These are phyloP conservation scores for Megacollybia marginata DNA, from an alignment of 768 basidiomycete species.

Conservation along the genomic window DNA sequence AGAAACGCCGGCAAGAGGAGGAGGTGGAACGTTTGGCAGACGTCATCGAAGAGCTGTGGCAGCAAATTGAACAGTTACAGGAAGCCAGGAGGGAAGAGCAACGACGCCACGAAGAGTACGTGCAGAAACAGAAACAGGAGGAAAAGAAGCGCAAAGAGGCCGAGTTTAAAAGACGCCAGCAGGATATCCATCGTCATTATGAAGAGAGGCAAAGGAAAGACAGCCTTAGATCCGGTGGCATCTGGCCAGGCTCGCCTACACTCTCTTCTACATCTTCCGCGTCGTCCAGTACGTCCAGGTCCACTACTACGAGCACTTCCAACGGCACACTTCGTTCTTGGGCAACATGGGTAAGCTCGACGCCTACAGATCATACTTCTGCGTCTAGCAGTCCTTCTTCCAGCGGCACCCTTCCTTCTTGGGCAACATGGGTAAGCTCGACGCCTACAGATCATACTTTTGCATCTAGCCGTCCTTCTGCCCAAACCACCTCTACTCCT, in stretches of 20 bases:
- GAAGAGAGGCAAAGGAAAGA: constrained; percentile 34
- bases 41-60: constrained; percentile 18
- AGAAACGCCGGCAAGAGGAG: constrained; percentile 2
- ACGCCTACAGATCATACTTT: constrained; percentile 15
- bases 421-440: constrained; percentile 20
- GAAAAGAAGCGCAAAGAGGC: constrained; percentile 18
- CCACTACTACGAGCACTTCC: constrained; percentile 10
- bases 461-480: neutral
- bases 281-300: constrained; percentile 14
- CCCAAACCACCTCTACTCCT: constrained; percentile 9
- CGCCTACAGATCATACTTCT: constrained; percentile 15
- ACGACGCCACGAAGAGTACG: constrained; percentile 15
- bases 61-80: constrained; percentile 13
- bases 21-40: constrained; percentile 6
- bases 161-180: constrained; percentile 35
- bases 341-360: constrained; percentile 18
- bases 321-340: constrained; percentile 15
- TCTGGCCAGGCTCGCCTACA: constrained; percentile 17
- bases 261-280: constrained; percentile 23
- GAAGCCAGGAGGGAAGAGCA: constrained; percentile 7
- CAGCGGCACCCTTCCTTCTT: constrained; percentile 13
- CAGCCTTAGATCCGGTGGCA: constrained; percentile 31
- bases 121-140: constrained; percentile 10
- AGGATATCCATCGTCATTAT: constrained; percentile 31
- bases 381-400: constrained; percentile 1